Base-by-base conservation (phyloP, 139 green algal species). In the Tetradesmus obliquus region DNA sequence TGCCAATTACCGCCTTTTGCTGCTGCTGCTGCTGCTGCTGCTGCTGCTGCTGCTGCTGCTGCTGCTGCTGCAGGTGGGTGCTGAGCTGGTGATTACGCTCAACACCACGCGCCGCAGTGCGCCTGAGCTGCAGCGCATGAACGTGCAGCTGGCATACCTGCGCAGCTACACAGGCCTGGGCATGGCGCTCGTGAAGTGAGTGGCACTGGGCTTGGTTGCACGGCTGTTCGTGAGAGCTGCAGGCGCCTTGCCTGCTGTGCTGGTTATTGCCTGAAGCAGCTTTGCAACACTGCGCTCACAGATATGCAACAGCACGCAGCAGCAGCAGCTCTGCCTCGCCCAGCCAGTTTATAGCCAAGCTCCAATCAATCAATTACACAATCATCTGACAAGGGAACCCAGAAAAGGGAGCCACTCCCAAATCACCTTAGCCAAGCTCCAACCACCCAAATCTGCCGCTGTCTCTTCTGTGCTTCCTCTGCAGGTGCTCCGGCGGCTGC, bases 101-200 rank as follows among this genome's bases (percentile, higher is more conserved):
- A 81, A 89, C 85, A 89, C 85, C n/a, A 89, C 85, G 19, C 60
- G 62, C 85, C 60, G 15, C 20, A 89, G 57, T 5, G 17, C 24
- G 24, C 60, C 58, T 19, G 60, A 89, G 32, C n/a, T 60, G 55
- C n/a, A 20, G 62, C 85, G 66, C 15, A 88, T 93, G 74, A 88
- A 81, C 60, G 60, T 93, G 45, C 72, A 82, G 51, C 32, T 93
- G 7, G 82, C 69, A 20, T 84, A 93, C 74, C 84, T 93, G 51
- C 45, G 60, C 1, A 86, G 60, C 15, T 93, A 93, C 84, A 45
- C 83, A 15, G 10, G 81, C 84, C 90, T 93, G 90, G 90, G 90
- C 72, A 55, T 45, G 22, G 90, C 90, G 19, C 51, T 54, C 9
- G 69, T 93, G 6, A 81, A 51, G 72, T 92, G 90, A 81, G 72